Evolutionary conservation across 2,329 filamentous ascomycete genomes (phyloP), one percentile per base, ranked within the genome.

Genomic region (Cephalotrichum gorgonifer): DNA sequence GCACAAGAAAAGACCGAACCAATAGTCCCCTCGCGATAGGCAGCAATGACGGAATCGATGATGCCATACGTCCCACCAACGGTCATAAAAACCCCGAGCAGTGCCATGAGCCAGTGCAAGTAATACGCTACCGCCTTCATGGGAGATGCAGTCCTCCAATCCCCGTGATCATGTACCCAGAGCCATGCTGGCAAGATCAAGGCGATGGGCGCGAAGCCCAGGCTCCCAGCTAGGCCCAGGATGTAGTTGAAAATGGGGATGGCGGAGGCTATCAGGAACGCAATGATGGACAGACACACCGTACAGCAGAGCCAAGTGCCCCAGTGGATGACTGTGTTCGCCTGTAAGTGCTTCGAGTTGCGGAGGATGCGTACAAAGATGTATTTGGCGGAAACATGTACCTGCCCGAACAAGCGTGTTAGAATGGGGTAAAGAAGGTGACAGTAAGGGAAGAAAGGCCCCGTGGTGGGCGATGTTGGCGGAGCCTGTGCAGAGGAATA

Each of bases 151-250:
- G 43, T 53, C 22, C 54, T 53, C 49, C 57, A 58, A 5, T 50
- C 35, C 17, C 48, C 27, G 43, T 56, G 56, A 44, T 61, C 58
- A 11, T 56, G 52, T 50, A 56, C 51, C 56, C 56, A 58, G 20
- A 63, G 53, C 15, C 60, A 50, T 2, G 55, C 59, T 0, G 61
- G 62, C 30, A 63, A 53, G 6, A 60, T 53, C 1, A 63, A 48
- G 25, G 55, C 57, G 14, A 64, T 58, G 25, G 60, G 60, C 0
- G 61, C 61, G 43, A 59, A 61, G 31, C 60, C 62, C 4, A 63
- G 43, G 2, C 58, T 54, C 1, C 60, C 62, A 2, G 60, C 59
- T 15, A 65, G 54, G 11, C 57, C 62, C 4, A 65, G 54, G 1
- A 65, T 55, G 42, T 62, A 64, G 53, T 64, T 64, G 51, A 52